A percentile compares a stretch with the other conserved stretches of the same genome.
phyloP scores from a whole-genome alignment of 2,329 filamentous ascomycete genomes.

The Claviceps sp. region DNA sequence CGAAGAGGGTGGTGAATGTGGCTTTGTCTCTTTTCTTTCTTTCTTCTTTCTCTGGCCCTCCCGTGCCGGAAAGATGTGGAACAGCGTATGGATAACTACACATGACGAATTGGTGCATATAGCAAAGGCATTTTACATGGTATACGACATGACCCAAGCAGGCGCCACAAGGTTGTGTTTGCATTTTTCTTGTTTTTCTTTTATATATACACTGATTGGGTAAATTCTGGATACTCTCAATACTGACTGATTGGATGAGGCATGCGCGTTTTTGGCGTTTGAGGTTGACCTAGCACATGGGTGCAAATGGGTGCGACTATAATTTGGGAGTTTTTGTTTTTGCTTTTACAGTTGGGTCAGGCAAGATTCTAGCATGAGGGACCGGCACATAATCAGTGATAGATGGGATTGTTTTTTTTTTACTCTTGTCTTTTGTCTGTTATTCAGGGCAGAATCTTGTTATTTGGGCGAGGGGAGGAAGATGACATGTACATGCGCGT shows the following conservation, averaged over 20 bases:
- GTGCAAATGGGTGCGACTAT: background rate
- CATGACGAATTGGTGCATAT: constrained; percentile 1
- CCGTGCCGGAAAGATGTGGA: background rate
- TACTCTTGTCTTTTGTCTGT: too few relatives aligned
- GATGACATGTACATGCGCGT: too few relatives aligned
- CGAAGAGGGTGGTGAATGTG: constrained; percentile 23
- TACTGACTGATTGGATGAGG: background rate
- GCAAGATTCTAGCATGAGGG: background rate
- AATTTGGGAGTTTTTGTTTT: background rate
- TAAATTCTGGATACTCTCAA: background rate
- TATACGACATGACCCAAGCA: background rate
- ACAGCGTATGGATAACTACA: background rate
- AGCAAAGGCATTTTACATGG: constrained; percentile 1
- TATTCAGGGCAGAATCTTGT: too few relatives aligned
- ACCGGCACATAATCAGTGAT: too few relatives aligned
- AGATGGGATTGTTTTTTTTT: too few relatives aligned
- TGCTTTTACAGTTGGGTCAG: background rate
- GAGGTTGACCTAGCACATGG: background rate
- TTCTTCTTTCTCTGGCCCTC: background rate
- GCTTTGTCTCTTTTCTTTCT: background rate
- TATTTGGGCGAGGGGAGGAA: too few relatives aligned
- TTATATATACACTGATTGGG: background rate
- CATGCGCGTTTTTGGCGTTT: background rate
- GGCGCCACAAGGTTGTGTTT: constrained; percentile 1
- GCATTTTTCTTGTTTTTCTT: background rate